phyloP scores from a whole-genome alignment of 2,329 filamentous ascomycete genomes.

The Delphinella strobiligena region DNA sequence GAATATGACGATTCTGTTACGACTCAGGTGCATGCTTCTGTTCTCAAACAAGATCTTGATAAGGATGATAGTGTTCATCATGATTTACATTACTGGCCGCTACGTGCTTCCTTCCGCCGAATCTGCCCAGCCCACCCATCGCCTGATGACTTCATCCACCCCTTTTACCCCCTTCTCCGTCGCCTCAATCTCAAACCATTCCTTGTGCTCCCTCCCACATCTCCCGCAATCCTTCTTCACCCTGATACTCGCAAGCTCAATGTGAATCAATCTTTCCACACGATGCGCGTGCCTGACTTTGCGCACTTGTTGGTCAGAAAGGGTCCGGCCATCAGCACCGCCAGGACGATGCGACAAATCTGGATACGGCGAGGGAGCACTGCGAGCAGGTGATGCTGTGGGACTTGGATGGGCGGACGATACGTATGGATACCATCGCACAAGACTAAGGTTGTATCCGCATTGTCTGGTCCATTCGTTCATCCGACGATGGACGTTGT shows the following conservation, averaged over 20 bases:
- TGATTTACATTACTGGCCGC: no score
- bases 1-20: neutral
- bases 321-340: conserved; percentile 6
- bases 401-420: conserved; percentile 15
- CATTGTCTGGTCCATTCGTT: conserved; percentile 93
- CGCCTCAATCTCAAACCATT: conserved; percentile 90
- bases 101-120: neutral
- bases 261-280: conserved; percentile 79
- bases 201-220: conserved; percentile 76
- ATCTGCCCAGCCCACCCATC: conserved; percentile 74
- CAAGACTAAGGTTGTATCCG: conserved; percentile 73
- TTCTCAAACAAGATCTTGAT: no score
- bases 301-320: conserved; percentile 26
- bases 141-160: conserved; percentile 61
- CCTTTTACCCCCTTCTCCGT: conserved; percentile 54
- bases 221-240: conserved; percentile 55
- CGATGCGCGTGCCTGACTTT: conserved; percentile 79
- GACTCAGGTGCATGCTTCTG: neutral
- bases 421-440: conserved; percentile 84
- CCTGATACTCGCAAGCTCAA: conserved; percentile 59
- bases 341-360: conserved; percentile 18
- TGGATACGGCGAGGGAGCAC: conserved; percentile 16
- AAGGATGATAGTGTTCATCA: no score
- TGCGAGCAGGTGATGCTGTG: conserved; percentile 14
- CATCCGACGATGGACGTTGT: conserved; percentile 81